Conservation (phyloP, 192 early-diverging fungal genomes). For the Entomortierella chlamydospora region DNA sequence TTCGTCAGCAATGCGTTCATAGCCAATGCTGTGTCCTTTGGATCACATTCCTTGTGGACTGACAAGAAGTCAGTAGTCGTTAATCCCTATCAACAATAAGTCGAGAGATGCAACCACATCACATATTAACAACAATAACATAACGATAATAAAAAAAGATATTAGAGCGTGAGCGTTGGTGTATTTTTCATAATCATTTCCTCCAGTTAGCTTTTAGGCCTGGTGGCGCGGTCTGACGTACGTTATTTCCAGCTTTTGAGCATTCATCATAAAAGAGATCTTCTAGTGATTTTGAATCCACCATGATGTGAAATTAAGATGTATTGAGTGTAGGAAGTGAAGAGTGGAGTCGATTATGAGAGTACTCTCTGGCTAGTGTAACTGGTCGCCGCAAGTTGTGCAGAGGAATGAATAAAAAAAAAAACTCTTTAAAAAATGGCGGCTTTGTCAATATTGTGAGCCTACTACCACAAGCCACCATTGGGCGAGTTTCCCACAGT, state of each 20-base stretch:
- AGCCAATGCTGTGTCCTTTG: conserved; percentile 13
- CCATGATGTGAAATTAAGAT: conserved; percentile 11
- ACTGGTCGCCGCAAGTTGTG: too few relatives aligned
- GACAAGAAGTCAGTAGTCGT: conserved; percentile 23
- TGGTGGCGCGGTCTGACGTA: background rate
- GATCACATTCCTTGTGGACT: conserved; percentile 11
- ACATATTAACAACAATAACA: too few relatives aligned
- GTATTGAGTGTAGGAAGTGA: background rate
- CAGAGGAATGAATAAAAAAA: too few relatives aligned
- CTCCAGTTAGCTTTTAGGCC: background rate
- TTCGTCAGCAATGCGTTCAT: conserved; percentile 31
- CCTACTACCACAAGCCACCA: too few relatives aligned
- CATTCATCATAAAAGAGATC: conserved; percentile 36
- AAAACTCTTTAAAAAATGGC: too few relatives aligned
- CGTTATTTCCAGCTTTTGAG: conserved; percentile 13
- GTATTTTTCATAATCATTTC: background rate
- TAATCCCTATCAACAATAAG: conserved; percentile 25
- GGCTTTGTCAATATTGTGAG: too few relatives aligned
- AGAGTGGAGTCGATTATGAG: too few relatives aligned
- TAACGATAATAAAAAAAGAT: too few relatives aligned
- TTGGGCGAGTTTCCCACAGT: too few relatives aligned
- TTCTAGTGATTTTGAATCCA: conserved; percentile 5
- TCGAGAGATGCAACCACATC: too few relatives aligned
- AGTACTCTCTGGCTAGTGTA: too few relatives aligned
- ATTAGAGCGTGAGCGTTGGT: too few relatives aligned